Evolutionary conservation across 805 yeast species (phyloP), one percentile per base, ranked within the genome.

Genomic region (Saturnispora diversa): DNA sequence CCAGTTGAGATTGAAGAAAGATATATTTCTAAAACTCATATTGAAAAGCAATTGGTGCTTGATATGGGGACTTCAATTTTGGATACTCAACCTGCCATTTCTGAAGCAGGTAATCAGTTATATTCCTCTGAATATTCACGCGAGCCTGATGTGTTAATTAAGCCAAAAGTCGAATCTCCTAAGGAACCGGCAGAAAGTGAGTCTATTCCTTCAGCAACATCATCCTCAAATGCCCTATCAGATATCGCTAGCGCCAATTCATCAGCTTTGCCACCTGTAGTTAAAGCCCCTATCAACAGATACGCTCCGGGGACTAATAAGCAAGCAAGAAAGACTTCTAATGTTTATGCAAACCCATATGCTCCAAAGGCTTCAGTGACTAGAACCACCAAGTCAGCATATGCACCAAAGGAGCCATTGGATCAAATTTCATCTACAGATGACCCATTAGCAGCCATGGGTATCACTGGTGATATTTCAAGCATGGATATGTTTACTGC

Each of bases 401-500:
- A 40, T 35, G 34, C 45, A 2, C 33, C 47, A 13, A 30, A 21
- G 19, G 25, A 10, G 12, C 32, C 19, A 5, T n/a, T 24, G 21
- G 13, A 12, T 10, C 33, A 15, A 31, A 11, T 12, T 38, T 23
- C 19, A 22, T 26, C 6, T 27, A n/a, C 26, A 9, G 28, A 34
- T 15, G 44, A 37, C n/a, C 21, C 31, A 2, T 25, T 16, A 5
- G 43, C 36, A 13, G 45, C 43, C 21, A 31, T 34, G 29, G 49
- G 40, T 5, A 36, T 42, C 37, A 46, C 53, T 2, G 42, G 43
- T 3, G 43, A 47, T 11, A 31, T 47, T 26, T 45, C 40, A 12
- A 43, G 49, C 6, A 45, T 48, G 31, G 62, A 60, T 44, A 56
- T 52, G 44, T 60, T 55, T 45, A 53, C 55, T 20, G 56, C 47